Conservation (phyloP, 2,329 filamentous ascomycete genomes). For the Penicillium aurantiogriseum region DNA sequence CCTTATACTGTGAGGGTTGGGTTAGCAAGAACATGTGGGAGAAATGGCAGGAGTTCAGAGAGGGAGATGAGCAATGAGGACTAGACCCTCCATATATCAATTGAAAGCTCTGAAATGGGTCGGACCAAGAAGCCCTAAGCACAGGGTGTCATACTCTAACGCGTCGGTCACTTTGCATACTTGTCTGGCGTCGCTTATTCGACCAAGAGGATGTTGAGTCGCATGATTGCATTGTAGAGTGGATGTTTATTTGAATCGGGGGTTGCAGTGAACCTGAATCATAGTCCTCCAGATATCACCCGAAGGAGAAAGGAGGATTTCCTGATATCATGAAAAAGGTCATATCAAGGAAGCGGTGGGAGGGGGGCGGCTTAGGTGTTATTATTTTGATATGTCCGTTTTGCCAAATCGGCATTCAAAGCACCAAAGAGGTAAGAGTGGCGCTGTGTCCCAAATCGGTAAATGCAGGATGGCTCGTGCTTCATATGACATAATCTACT, state of each 20-base stretch:
- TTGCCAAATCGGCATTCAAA: neutral
- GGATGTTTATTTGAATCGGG: neutral
- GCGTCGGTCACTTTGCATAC: conserved; percentile 6
- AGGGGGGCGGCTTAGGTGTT: neutral
- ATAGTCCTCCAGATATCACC: neutral
- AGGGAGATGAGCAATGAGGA: neutral
- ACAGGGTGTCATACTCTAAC: conserved; percentile 5
- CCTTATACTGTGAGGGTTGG: conserved; percentile 1
- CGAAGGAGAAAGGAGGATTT: neutral
- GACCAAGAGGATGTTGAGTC: neutral
- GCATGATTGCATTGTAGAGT: neutral
- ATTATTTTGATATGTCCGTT: neutral
- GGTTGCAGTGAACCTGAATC: conserved; percentile 1
- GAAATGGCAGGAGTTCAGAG: neutral
- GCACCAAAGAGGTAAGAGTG: conserved; percentile 1
- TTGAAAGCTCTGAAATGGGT: neutral
- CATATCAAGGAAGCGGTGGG: neutral
- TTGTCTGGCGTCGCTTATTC: conserved; percentile 5
- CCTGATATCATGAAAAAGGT: neutral
- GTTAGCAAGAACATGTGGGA: neutral
- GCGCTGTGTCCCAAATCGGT: conserved; percentile 5
- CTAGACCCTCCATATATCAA: neutral
- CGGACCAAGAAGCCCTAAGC: neutral
- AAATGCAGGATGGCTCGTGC: conserved; percentile 15
- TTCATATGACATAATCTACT: conserved; percentile 7